Evolutionary conservation across 805 yeast species (phyloP), one percentile per base, ranked within the genome.

Genomic region (Pichia occidentalis): DNA sequence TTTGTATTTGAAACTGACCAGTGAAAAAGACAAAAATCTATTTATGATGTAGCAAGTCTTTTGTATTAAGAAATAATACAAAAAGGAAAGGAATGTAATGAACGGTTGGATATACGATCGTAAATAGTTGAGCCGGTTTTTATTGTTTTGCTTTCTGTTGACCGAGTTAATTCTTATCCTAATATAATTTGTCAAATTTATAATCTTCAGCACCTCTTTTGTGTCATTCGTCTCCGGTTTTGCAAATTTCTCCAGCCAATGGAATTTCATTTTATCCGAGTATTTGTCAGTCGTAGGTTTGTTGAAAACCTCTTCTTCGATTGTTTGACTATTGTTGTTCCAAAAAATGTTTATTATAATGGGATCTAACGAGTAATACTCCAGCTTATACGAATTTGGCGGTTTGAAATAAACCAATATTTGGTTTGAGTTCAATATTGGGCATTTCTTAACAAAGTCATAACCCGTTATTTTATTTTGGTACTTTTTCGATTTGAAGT

Each of bases 331-430:
- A n/a, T 43, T 44, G 10, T 48, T 36, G 5, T 53, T 53, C 63
- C 62, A 59, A 29, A 68, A 67, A 4, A 71, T 67, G 45, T 79
- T 80, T 8, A 87, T 67, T 4, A 75, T 61, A 4, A 86, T 82
- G 0, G 95, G 94, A n/a, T 68, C 63, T 4, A 79, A 54, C 0
- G 96, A 79, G 46, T 75, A 81, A 54, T 83, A 85, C 47, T 87
- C 95, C 67, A 88, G 68, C 42, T 73, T 70, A 21, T 67, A 67
- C 14, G 81, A 74, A 30, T 72, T 70, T 0, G 97, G 97, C 1
- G 92, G 81, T 19, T 72, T 71, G 53, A 75, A 87, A n/a, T 70
- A 49, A 4, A 81, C 59, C 3, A 77, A 28, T 30, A 51, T 54
- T 28, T 51, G 55, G 23, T 50, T 26, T 2, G 34, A 17, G 3